These are phyloP conservation scores for Clarkia xantiana DNA, from an alignment of 345 rosid species.

Conservation along the genomic window DNA sequence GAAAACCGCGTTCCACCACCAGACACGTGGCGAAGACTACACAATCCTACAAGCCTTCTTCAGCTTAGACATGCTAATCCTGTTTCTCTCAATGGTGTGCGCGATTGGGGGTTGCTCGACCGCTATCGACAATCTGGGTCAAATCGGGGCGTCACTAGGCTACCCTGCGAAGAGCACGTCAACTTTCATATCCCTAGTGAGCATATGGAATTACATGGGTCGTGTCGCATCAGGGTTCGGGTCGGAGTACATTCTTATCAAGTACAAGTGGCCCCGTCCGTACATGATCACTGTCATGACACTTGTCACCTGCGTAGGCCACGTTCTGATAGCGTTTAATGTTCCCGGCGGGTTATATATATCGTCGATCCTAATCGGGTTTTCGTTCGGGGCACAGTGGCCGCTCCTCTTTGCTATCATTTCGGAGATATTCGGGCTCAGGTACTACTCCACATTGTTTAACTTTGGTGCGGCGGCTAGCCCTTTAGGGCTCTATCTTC, in stretches of 20 bases:
- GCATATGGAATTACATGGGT: constrained; percentile 17
- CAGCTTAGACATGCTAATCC: constrained; percentile 14
- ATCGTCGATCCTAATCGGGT: constrained; percentile 12
- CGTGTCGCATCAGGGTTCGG: constrained; percentile 12
- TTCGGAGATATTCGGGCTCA: constrained; percentile 15
- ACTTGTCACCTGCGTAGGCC: constrained; percentile 1
- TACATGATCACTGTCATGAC: constrained; percentile 4
- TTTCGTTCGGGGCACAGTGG: constrained; percentile 13
- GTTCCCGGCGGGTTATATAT: constrained; percentile 5
- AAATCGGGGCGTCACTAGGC: constrained; percentile 13
- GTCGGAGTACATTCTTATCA: constrained; percentile 9
- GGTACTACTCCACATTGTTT: constrained; percentile 13
- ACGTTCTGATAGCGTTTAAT: constrained; percentile 9
- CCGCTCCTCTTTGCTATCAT: constrained; percentile 11
- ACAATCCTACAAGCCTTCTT: constrained; percentile 16
- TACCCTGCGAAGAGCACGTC: constrained; percentile 6
- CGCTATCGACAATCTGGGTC: constrained; percentile 13
- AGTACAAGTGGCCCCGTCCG: constrained; percentile 9
- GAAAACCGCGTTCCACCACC: constrained; percentile 1
- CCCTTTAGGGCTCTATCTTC: constrained; percentile 16
- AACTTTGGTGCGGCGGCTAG: constrained; percentile 11
- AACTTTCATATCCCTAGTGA: constrained; percentile 15
- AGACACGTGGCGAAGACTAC: constrained; percentile 12
- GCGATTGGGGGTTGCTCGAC: constrained; percentile 11
- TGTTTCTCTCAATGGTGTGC: constrained; percentile 8